phyloP scores from a whole-genome alignment of 208 protist genomes.

The Wallacemonas sp. region DNA sequence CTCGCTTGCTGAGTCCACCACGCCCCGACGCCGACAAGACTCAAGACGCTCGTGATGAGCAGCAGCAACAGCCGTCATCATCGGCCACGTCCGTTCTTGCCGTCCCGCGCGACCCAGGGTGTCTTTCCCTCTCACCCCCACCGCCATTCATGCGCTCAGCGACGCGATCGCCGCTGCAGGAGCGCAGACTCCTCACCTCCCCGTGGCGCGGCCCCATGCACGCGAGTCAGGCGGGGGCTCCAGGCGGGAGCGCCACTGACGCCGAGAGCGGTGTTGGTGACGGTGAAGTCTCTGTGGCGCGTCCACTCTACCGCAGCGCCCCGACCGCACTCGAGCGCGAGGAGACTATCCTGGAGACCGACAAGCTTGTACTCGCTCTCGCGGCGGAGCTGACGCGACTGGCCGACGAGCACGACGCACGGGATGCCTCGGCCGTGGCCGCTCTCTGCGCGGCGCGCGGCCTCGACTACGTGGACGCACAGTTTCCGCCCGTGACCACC shows the following conservation, averaged over 20 bases:
- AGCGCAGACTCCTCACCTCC: not conserved
- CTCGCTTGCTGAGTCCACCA: conserved; percentile 7
- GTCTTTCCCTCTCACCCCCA: conserved; percentile 1
- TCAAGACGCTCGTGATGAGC: not conserved
- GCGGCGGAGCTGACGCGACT: conserved; percentile 26
- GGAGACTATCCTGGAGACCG: conserved; percentile 26
- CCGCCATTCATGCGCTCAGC: conserved; percentile 8
- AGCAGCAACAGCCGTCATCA: not conserved
- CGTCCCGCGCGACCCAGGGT: not conserved
- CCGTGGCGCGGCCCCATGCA: conserved; percentile 38
- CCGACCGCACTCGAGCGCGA: conserved; percentile 18
- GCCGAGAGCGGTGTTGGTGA: not conserved
- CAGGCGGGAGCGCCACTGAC: not conserved
- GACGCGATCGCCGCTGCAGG: not conserved
- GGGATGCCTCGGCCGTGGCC: conserved; percentile 25
- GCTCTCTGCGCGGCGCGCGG: conserved; percentile 37
- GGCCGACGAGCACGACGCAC: conserved; percentile 16
- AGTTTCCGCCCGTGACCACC: conserved; percentile 48
- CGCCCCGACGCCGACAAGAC: not conserved
- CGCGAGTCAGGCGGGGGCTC: conserved; percentile 11
- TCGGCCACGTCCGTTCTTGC: not conserved
- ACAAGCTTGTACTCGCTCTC: conserved; percentile 23
- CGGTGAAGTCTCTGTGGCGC: not conserved
- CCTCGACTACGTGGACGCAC: conserved; percentile 53
- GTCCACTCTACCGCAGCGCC: conserved; percentile 7